Evolutionary conservation across 2,329 filamentous ascomycete species (phyloP), one percentile per base, ranked within the genome.

Genomic region (Aspergillus novoparasiticus): DNA sequence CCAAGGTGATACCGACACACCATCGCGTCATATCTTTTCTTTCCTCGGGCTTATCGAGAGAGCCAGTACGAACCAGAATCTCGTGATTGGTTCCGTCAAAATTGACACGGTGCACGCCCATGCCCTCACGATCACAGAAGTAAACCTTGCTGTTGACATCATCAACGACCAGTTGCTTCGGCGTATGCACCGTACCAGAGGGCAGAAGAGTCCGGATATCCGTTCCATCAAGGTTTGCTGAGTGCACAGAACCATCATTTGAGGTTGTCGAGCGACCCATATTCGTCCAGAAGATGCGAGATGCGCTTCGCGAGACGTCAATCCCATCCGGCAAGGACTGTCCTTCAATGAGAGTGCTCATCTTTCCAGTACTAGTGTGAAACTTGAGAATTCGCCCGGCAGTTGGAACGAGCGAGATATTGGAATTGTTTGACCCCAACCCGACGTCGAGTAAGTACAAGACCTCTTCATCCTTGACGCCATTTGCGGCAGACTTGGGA

Each of bases 1-100:
- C 81, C 1, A 89, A 75, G 0, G 82, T 73, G 50, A 89, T 81
- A 1, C 87, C 86, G 10, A 89, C 86, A 58, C 84, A 87, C 84
- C 85, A 87, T 2, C 77, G 54, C 2, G 41, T 72, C 53, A 66
- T 70, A 63, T 73, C 65, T 36, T 81, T 77, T 2, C 66, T 70
- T 11, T 69, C 62, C 21, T 32, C 30, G 0, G 26, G 28, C 71
- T 60, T 16, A 68, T 46, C 16, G 54, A 76, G 67, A 9, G 77
- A 84, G 6, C 46, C 46, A 19, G 46, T 50, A 28, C 46, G 21
- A 14, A 28, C 62, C 9, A 86, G 59, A 6, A 77, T 68, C 61
- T 80, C 74, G 56, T 72, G 69, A 34, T 69, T 59, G 11, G 62
- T 69, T 3, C 79, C 79, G 58, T 81, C 78, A 28, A 76, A 71